phyloP scores from a whole-genome alignment of 768 basidiomycete genomes.

The Boletales sp. region DNA sequence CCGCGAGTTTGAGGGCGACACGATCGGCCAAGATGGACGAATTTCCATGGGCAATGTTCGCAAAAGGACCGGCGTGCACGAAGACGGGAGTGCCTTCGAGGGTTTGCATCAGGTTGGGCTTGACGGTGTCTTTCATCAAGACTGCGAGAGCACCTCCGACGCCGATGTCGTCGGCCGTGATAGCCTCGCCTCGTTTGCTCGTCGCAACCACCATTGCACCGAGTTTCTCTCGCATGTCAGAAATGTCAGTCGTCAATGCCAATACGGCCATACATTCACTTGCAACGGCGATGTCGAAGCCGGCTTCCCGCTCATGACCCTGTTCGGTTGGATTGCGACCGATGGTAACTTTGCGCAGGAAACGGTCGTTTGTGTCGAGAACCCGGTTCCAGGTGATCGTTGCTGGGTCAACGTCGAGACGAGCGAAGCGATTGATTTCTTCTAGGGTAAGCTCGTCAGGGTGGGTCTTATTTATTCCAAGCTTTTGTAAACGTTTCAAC shows the following conservation, averaged over 20 bases:
- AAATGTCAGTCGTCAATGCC: conserved; percentile 81
- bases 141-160: conserved; percentile 94
- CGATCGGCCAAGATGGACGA: conserved; percentile 98
- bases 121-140: conserved; percentile 98
- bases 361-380: conserved; percentile 94
- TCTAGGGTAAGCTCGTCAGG: conserved; percentile 91
- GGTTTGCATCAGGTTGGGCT: conserved; percentile 99
- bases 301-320: conserved; percentile 83
- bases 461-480: conserved; percentile 91
- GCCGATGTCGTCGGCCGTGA: conserved; percentile 96
- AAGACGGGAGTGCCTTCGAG: conserved; percentile 98
- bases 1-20: conserved; percentile 94
- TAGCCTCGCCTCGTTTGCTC: conserved; percentile 82
- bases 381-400: conserved; percentile 99
- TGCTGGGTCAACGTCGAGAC: conserved; percentile 84
- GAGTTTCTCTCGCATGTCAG: conserved; percentile 89
- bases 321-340: conserved; percentile 90
- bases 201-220: conserved; percentile 98
- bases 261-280: conserved; percentile 99
- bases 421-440: conserved; percentile 85
- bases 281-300: conserved; percentile 96
- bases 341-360: conserved; percentile 89
- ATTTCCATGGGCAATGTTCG: conserved; percentile 98
- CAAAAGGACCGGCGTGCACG: conserved; percentile 98
- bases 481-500: conserved; percentile 92